A percentile compares a stretch with the other conserved stretches of the same genome.
Conservation (phyloP, 2,329 filamentous ascomycete genomes). For the Ilyonectria robusta region DNA sequence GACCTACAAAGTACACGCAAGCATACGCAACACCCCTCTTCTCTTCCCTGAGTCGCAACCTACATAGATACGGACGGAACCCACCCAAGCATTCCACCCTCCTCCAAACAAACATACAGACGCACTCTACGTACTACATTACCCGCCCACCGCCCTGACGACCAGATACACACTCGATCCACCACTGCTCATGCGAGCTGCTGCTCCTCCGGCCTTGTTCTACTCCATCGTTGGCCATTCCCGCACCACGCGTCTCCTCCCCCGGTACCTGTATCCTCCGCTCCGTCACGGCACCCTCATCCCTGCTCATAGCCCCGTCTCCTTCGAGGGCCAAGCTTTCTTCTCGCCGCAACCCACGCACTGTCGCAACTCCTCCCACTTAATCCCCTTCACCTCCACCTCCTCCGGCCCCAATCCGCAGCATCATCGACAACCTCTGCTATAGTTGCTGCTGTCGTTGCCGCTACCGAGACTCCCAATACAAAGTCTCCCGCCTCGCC, state of each 20-base stretch:
- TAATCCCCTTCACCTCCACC: constrained; percentile 23
- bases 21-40: not conserved
- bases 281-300: constrained; percentile 33
- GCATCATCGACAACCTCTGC: constrained; percentile 6
- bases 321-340: constrained; percentile 34
- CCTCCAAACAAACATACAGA: constrained; percentile 9
- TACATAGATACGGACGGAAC: not conserved
- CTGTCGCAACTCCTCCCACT: constrained; percentile 26
- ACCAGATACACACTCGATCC: constrained; percentile 1
- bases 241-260: constrained; percentile 24
- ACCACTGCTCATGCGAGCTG: constrained; percentile 23
- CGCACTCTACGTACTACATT: not conserved
- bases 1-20: not conserved
- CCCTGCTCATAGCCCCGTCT: constrained; percentile 43
- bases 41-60: not conserved
- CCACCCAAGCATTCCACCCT: not conserved
- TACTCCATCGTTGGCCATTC: constrained; percentile 2
- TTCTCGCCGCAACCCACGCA: constrained; percentile 25
- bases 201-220: constrained; percentile 1
- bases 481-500: constrained; percentile 19
- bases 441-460: not conserved
- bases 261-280: constrained; percentile 32
- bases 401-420: constrained; percentile 10
- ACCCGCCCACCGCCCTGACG: constrained; percentile 3
- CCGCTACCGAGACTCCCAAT: not conserved